Evolutionary conservation across 768 basidiomycete species (phyloP).

Genomic region (Stropharia rugosoannulata): DNA sequence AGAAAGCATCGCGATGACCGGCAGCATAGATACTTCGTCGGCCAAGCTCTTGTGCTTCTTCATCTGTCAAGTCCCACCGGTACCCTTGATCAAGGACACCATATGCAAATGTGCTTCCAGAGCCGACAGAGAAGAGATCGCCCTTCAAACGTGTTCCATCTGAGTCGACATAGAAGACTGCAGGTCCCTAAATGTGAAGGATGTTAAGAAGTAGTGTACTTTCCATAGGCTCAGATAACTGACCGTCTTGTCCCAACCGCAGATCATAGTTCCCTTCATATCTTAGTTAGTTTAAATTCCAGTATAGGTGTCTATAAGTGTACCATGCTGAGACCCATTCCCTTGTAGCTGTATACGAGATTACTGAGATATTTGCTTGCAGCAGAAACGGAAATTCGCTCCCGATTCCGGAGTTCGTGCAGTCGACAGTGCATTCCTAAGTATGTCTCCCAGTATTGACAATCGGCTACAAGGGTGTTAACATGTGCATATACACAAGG

Average conservation of each 20-base stretch:
- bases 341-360: constrained; percentile 97
- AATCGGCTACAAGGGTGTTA: constrained; percentile 62
- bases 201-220: constrained; percentile 1
- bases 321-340: constrained; percentile 99
- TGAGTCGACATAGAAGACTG: constrained; percentile 96
- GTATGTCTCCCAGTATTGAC: constrained; percentile 99
- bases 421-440: constrained; percentile 97
- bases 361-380: constrained; percentile 98
- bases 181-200: constrained; percentile 64
- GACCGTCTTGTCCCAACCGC: constrained; percentile 99
- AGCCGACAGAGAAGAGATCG: constrained; percentile 97
- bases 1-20: constrained; percentile 94
- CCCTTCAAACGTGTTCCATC: constrained; percentile 96
- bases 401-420: constrained; percentile 93
- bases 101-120: constrained; percentile 98
- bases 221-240: constrained; percentile 23
- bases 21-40: constrained; percentile 95
- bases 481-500: background rate
- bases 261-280: constrained; percentile 95
- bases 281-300: background rate
- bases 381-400: constrained; percentile 98
- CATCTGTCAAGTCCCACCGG: constrained; percentile 88
- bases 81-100: constrained; percentile 97
- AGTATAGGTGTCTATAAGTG: constrained; percentile 20
- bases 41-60: constrained; percentile 93